phyloP scores from a whole-genome alignment of 106 monocot species.

The Dendrobium huoshanense region DNA sequence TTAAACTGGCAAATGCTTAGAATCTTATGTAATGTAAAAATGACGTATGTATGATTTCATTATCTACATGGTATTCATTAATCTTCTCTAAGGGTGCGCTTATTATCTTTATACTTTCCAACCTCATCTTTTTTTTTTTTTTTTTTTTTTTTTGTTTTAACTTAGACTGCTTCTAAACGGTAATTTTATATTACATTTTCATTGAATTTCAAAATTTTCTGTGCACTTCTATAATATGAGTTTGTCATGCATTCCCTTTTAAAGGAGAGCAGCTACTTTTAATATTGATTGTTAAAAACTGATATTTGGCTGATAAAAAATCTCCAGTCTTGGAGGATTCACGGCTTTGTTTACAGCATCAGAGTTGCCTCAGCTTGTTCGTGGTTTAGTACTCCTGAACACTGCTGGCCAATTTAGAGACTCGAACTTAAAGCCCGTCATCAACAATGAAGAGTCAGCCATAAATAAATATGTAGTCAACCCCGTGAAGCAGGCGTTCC shows the following conservation, averaged over 20 bases:
- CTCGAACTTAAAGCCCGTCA: constrained; percentile 15
- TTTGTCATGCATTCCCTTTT: not conserved
- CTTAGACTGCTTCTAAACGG: not conserved
- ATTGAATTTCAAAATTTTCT: not conserved
- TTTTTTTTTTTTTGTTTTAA: not conserved
- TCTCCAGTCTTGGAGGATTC: constrained; percentile 89
- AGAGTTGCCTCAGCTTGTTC: constrained; percentile 45
- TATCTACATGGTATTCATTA: not conserved
- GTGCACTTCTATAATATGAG: not conserved
- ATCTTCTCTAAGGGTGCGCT: not conserved
- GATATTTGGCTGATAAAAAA: not conserved
- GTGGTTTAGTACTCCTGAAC: constrained; percentile 74
- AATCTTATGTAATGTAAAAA: not conserved
- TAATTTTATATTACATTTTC: not conserved
- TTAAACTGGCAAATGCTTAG: not conserved
- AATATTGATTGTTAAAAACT: not conserved
- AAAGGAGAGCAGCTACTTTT: not conserved
- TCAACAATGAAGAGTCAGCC: constrained; percentile 22
- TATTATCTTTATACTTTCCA: not conserved
- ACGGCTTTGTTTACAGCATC: constrained; percentile 81
- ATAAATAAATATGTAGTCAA: constrained; percentile 54
- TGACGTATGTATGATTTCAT: not conserved
- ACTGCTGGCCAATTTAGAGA: constrained; percentile 90
- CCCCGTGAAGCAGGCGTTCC: constrained; percentile 76
- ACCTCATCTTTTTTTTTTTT: not conserved